Evolutionary conservation across 345 rosid species (phyloP).

Genomic region (Salix brachista): DNA sequence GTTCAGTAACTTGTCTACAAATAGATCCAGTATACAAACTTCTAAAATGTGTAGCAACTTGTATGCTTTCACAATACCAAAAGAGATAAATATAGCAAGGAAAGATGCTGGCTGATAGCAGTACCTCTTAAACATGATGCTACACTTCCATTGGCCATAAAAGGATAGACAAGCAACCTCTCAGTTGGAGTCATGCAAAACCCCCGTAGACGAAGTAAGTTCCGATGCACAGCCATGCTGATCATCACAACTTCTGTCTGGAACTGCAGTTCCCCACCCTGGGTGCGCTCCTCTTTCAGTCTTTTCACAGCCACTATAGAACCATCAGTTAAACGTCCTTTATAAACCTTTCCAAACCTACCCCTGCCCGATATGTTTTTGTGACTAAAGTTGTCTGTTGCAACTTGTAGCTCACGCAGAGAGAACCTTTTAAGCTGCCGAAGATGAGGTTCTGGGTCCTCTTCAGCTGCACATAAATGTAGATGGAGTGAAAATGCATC

Average conservation of each 20-base stretch:
- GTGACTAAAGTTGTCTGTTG: constrained; percentile 73
- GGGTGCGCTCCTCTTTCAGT: constrained; percentile 80
- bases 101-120: constrained; percentile 3
- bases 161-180: constrained; percentile 85
- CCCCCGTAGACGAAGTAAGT: constrained; percentile 77
- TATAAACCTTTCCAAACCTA: constrained; percentile 87
- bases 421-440: constrained; percentile 90
- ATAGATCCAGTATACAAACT: neutral
- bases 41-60: neutral
- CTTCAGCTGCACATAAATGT: constrained; percentile 66
- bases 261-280: constrained; percentile 84
- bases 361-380: constrained; percentile 74
- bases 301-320: constrained; percentile 79
- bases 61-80: neutral
- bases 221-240: constrained; percentile 92
- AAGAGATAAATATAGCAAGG: neutral
- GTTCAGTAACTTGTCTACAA: neutral
- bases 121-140: constrained; percentile 93
- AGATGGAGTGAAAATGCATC: constrained; percentile 9
- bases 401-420: constrained; percentile 78
- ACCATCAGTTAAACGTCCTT: constrained; percentile 80
- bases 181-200: constrained; percentile 98
- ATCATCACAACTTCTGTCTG: constrained; percentile 94
- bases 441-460: constrained; percentile 86
- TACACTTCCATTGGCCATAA: constrained; percentile 86